These are phyloP conservation scores for Knufia petricola DNA, from an alignment of 2,329 filamentous ascomycete species.

Conservation along the genomic window DNA sequence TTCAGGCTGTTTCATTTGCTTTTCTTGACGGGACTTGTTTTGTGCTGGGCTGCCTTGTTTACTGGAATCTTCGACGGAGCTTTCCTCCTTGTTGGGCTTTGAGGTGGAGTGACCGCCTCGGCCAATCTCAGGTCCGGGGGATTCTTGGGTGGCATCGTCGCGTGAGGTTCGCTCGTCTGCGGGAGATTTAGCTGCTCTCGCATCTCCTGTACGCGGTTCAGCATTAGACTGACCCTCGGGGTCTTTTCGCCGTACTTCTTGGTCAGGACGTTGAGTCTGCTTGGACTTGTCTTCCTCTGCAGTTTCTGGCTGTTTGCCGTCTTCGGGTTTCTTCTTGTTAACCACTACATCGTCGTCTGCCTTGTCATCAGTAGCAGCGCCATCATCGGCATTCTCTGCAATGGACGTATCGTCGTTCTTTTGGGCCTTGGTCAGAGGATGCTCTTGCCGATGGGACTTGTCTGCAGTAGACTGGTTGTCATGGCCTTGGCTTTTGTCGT, in stretches of 20 bases:
- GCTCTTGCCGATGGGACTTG: constrained; percentile 5
- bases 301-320: background rate
- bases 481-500: background rate
- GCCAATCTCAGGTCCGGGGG: background rate
- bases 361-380: background rate
- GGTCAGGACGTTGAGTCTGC: background rate
- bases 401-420: background rate
- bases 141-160: background rate
- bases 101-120: background rate
- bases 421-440: constrained; percentile 2
- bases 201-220: constrained; percentile 7
- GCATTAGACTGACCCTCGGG: constrained; percentile 1
- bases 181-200: background rate
- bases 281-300: constrained; percentile 7
- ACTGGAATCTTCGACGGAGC: constrained; percentile 1
- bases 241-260: constrained; percentile 8
- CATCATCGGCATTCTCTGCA: background rate
- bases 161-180: constrained; percentile 6
- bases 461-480: constrained; percentile 8
- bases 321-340: background rate
- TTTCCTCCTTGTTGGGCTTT: constrained; percentile 1
- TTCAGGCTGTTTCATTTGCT: background rate
- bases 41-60: background rate
- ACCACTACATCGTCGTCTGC: background rate
- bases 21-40: constrained; percentile 2